Percentiles rank a stretch among this genome's conserved stretches.
phyloP scores from a whole-genome alignment of 1,139 yeast genomes.

The Yueomyces sp. region DNA sequence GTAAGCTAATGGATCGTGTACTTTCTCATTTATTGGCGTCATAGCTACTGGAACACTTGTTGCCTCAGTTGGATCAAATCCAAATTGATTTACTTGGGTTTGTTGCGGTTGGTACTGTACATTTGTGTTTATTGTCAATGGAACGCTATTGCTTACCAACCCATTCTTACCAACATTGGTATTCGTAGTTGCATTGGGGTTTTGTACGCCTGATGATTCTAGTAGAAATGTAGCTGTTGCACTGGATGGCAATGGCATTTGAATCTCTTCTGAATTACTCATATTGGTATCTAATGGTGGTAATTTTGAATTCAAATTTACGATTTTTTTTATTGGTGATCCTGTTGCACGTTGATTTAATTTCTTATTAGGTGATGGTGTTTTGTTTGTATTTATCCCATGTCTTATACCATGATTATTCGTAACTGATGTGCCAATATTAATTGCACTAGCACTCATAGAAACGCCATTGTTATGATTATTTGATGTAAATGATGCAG shows the following conservation, averaged over 20 bases:
- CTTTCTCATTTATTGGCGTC: constrained; percentile 69
- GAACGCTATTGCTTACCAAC: too few relatives aligned
- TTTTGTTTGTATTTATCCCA: neutral
- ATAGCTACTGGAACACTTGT: constrained; percentile 44
- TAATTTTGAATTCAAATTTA: neutral
- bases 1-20: neutral
- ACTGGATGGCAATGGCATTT: constrained; percentile 38
- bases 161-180: constrained; percentile 2
- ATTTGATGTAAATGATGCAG: neutral
- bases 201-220: constrained; percentile 13
- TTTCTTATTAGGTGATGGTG: neutral
- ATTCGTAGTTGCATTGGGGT: neutral
- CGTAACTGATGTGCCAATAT: neutral
- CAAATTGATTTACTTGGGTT: constrained; percentile 44
- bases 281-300: constrained; percentile 1
- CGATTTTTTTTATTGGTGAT: neutral
- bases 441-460: too few relatives aligned
- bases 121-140: too few relatives aligned
- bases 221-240: constrained; percentile 14
- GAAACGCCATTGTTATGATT: neutral
- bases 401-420: neutral
- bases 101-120: neutral
- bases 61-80: constrained; percentile 43
- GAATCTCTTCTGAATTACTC: constrained; percentile 14
- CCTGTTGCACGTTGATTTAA: neutral